Percentiles rank a stretch among this genome's conserved stretches.
Conservation (phyloP, 768 basidiomycete genomes). For the Phlebiopsis flavidoalba region DNA sequence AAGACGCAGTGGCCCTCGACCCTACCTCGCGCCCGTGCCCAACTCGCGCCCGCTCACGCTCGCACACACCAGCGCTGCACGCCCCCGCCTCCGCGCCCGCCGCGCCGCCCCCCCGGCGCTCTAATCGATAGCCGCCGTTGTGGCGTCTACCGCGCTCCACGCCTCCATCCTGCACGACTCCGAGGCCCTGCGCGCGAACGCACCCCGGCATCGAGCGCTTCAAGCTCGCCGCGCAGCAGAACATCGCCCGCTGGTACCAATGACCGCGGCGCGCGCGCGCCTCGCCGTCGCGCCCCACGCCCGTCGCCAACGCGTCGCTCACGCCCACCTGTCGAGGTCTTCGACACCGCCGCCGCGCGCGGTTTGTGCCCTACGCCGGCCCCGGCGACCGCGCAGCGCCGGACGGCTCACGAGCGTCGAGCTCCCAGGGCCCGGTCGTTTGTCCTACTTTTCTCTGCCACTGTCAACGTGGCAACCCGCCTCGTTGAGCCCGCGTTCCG, state of each 20-base stretch:
- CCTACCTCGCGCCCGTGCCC: conserved; percentile 34
- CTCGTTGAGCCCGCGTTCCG: conserved; percentile 80
- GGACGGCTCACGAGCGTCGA: conserved; percentile 37
- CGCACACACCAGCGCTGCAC: conserved; percentile 43
- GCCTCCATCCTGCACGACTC: conserved; percentile 82
- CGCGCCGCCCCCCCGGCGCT: conserved; percentile 12
- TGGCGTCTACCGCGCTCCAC: conserved; percentile 82
- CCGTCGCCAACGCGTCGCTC: conserved; percentile 6
- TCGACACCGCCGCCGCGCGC: background rate
- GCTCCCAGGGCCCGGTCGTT: conserved; percentile 70
- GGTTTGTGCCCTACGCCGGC: conserved; percentile 34
- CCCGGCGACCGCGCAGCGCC: conserved; percentile 20
- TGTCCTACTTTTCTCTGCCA: conserved; percentile 87
- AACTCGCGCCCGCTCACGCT: conserved; percentile 39
- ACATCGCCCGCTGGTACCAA: conserved; percentile 67
- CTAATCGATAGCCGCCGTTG: conserved; percentile 66
- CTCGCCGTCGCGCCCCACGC: conserved; percentile 29
- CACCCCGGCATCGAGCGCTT: conserved; percentile 82
- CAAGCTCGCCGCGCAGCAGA: conserved; percentile 77
- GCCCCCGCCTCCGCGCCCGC: conserved; percentile 21
- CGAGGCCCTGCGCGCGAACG: conserved; percentile 60
- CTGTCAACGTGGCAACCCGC: conserved; percentile 79
- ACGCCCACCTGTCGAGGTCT: conserved; percentile 43
- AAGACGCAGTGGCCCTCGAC: conserved; percentile 36
- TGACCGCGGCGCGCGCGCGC: conserved; percentile 46